Evolutionary conservation across 768 basidiomycete species (phyloP).

Genomic region (Clavulina sp.): DNA sequence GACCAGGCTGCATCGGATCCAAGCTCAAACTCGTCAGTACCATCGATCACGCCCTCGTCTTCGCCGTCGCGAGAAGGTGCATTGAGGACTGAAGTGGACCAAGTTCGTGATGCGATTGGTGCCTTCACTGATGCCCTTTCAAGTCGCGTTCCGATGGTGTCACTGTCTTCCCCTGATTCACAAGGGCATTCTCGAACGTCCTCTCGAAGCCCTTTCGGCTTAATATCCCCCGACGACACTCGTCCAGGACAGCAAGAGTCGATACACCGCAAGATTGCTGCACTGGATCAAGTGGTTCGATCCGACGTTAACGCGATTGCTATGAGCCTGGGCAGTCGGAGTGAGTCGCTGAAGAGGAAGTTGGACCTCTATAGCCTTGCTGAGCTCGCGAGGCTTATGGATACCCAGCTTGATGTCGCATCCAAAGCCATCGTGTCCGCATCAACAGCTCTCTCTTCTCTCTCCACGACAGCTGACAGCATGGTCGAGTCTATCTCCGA

Average conservation of each 20-base stretch:
- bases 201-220: constrained; percentile 9
- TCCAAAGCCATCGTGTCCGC: constrained; percentile 23
- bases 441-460: constrained; percentile 23
- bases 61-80: not conserved
- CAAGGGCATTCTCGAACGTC: constrained; percentile 15
- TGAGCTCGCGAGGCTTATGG: constrained; percentile 31
- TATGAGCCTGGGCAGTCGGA: constrained; percentile 39
- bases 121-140: constrained; percentile 33
- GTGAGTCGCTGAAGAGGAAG: constrained; percentile 33
- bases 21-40: too few relatives aligned
- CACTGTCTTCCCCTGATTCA: constrained; percentile 13
- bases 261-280: constrained; percentile 37
- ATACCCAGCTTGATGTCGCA: constrained; percentile 18
- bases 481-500: not conserved
- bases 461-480: constrained; percentile 20
- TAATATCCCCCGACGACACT: not conserved
- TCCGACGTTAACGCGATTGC: constrained; percentile 50
- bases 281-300: constrained; percentile 50
- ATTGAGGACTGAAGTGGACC: constrained; percentile 6
- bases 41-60: too few relatives aligned
- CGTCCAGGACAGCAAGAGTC: not conserved
- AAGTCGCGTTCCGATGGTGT: constrained; percentile 39
- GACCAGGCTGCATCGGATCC: not conserved
- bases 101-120: constrained; percentile 28
- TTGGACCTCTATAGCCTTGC: constrained; percentile 34